Evolutionary conservation across 2,329 filamentous ascomycete species (phyloP).

Genomic region (Xylaria multiplex): DNA sequence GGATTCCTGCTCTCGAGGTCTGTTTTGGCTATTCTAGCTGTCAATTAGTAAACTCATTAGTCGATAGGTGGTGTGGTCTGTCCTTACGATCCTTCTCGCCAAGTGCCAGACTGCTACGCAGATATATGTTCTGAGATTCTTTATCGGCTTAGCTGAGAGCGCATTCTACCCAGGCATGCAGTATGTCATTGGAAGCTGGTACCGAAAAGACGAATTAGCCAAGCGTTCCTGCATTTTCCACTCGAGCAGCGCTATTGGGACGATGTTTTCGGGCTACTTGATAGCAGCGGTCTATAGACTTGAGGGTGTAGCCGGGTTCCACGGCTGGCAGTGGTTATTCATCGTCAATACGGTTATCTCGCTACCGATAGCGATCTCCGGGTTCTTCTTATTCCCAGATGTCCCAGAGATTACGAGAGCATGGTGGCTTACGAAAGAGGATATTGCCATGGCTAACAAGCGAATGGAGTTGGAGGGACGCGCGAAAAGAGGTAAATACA

Average conservation of each 20-base stretch:
- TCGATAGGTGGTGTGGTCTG: slow-evolving; percentile 44
- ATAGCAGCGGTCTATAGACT: slow-evolving; percentile 64
- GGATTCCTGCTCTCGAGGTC: slow-evolving; percentile 51
- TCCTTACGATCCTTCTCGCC: slow-evolving; percentile 49
- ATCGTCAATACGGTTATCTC: slow-evolving; percentile 65
- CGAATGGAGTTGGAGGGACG: slow-evolving; percentile 58
- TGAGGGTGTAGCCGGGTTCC: slow-evolving; percentile 57
- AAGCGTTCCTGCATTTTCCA: slow-evolving; percentile 57
- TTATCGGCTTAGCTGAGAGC: slow-evolving; percentile 50
- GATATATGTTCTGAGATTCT: slow-evolving; percentile 51
- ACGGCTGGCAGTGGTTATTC: slow-evolving; percentile 66
- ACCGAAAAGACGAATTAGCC: slow-evolving; percentile 54
- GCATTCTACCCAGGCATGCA: slow-evolving; percentile 49
- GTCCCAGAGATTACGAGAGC: slow-evolving; percentile 53
- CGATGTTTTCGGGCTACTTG: slow-evolving; percentile 62
- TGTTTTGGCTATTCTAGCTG: neutral
- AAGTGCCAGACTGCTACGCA: slow-evolving; percentile 49
- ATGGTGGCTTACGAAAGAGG: slow-evolving; percentile 52
- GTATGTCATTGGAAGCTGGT: slow-evolving; percentile 53
- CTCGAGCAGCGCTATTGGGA: slow-evolving; percentile 45
- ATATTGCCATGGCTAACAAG: slow-evolving; percentile 53
- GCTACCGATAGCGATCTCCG: slow-evolving; percentile 60
- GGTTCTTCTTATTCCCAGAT: slow-evolving; percentile 57
- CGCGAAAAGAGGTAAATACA: slow-evolving; percentile 54
- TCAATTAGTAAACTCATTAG: neutral